Evolutionary conservation across 1,284 basidiomycete species (phyloP).

Genomic region (Ustilago bromivora): DNA sequence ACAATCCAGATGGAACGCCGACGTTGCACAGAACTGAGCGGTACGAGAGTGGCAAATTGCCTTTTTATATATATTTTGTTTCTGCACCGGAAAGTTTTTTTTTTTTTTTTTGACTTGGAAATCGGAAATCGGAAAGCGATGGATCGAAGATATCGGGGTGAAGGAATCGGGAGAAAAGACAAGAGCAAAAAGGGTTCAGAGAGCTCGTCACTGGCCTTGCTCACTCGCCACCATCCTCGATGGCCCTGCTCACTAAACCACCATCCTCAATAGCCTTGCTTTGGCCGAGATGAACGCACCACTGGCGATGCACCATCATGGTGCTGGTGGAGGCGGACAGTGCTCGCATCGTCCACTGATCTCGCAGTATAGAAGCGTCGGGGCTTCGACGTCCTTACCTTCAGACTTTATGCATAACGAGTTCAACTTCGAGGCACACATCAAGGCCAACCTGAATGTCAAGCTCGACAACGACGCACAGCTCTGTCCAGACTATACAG

Average conservation of each 20-base stretch:
- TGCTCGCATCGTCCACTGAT: constrained; percentile 40
- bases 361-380: constrained; percentile 29
- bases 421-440: constrained; percentile 83
- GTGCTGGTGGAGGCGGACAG: constrained; percentile 12
- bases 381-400: constrained; percentile 33
- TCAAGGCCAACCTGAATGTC: constrained; percentile 85
- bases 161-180: neutral
- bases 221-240: neutral
- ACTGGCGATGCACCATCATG: constrained; percentile 24
- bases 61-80: too few species aligned
- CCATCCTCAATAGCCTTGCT: neutral
- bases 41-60: too few species aligned
- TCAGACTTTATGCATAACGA: constrained; percentile 91
- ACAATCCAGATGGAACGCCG: neutral
- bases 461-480: constrained; percentile 89
- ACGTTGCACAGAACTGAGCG: neutral
- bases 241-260: neutral
- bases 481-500: constrained; percentile 55
- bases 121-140: constrained; percentile 15
- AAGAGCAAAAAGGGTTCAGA: constrained; percentile 6
- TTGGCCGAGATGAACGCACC: constrained; percentile 29
- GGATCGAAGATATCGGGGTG: neutral
- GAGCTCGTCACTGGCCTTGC: neutral
- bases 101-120: too few species aligned
- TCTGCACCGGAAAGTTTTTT: too few species aligned